A percentile compares a stretch with the other conserved stretches of the same genome.
phyloP scores from a whole-genome alignment of 2,329 filamentous ascomycete genomes.

The Tolypocladium amazonense region DNA sequence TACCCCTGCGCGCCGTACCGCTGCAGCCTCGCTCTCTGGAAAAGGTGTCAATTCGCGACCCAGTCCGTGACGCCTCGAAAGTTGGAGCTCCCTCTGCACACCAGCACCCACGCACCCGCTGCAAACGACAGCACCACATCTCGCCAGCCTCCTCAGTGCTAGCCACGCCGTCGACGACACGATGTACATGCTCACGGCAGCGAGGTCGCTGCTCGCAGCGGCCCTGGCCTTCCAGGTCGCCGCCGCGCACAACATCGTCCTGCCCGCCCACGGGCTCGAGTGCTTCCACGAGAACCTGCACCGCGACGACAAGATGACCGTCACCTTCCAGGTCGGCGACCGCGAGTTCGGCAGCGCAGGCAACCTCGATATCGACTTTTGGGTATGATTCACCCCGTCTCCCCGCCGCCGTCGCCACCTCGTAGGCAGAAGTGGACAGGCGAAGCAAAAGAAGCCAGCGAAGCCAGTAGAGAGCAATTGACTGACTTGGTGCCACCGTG shows the following conservation, averaged over 20 bases:
- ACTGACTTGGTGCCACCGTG: neutral
- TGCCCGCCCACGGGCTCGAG: conserved; percentile 85
- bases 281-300: conserved; percentile 95
- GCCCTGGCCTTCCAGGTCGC: conserved; percentile 41
- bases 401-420: neutral
- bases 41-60: conserved; percentile 20
- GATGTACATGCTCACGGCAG: conserved; percentile 24
- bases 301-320: conserved; percentile 94
- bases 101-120: neutral
- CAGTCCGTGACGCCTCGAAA: conserved; percentile 1
- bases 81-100: conserved; percentile 2
- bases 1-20: neutral
- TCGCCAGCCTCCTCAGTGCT: neutral
- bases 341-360: conserved; percentile 90
- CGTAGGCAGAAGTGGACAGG: neutral
- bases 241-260: conserved; percentile 88
- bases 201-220: conserved; percentile 31
- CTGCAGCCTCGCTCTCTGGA: conserved; percentile 3
- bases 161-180: neutral
- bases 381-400: conserved; percentile 51
- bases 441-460: neutral
- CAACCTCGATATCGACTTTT: conserved; percentile 95
- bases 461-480: neutral
- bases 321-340: conserved; percentile 96
- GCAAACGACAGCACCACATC: neutral